These are phyloP conservation scores for Lolium rigidum DNA, from an alignment of 176 grass and related monocot genomes.

Conservation along the genomic window DNA sequence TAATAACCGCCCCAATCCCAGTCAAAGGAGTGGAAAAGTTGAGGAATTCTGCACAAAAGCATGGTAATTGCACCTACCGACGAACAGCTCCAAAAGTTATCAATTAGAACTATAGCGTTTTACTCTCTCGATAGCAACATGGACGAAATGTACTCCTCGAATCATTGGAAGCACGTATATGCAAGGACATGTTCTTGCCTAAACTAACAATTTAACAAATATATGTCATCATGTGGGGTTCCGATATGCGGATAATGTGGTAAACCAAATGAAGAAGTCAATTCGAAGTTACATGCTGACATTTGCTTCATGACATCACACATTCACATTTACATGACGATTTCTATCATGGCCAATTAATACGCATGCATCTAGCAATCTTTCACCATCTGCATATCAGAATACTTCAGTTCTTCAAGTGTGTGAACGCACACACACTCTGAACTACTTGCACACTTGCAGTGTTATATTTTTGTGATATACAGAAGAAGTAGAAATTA, in stretches of 20 bases:
- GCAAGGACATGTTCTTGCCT: not conserved
- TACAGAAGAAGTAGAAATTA: not conserved
- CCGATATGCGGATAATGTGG: not conserved
- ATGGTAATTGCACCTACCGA: not conserved
- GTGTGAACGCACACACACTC: not conserved
- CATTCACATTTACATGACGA: constrained; percentile 24
- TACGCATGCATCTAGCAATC: constrained; percentile 29
- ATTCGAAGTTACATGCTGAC: constrained; percentile 15
- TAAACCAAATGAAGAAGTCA: not conserved
- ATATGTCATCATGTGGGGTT: not conserved
- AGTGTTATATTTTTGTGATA: not conserved
- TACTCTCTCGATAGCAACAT: constrained; percentile 11
- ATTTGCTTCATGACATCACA: constrained; percentile 36
- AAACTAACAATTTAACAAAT: not conserved
- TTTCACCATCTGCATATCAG: not conserved
- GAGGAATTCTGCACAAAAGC: constrained; percentile 6
- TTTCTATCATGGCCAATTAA: constrained; percentile 22
- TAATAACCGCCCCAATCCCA: constrained; percentile 1
- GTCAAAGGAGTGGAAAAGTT: constrained; percentile 48
- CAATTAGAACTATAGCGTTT: not conserved
- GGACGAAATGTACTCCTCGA: not conserved
- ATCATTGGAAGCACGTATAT: not conserved
- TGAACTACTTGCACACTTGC: not conserved
- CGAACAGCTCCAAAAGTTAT: constrained; percentile 17
- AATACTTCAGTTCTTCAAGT: not conserved